Evolutionary conservation across 441 rosid genomes (phyloP), one percentile per base, ranked within the genome.

Genomic region (Isatis lusitanica): DNA sequence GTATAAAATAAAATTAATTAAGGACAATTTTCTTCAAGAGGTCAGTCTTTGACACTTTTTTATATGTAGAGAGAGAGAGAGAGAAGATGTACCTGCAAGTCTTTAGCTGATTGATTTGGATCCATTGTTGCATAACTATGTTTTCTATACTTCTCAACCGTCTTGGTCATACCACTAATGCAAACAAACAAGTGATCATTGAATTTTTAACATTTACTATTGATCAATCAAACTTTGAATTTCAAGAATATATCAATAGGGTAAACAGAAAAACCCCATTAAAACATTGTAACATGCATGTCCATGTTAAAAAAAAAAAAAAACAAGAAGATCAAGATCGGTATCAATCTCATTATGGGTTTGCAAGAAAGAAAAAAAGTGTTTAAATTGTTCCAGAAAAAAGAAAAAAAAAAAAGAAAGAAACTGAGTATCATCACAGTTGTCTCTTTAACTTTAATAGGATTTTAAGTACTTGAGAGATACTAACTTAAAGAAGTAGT

Each of bases 91-190:
- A 85, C 97, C 88, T 87, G 87, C 28, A 68, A 80, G 33, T 90
- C 90, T 10, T 76, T 71, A 58, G 75, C 82, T 59, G 88, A 70
- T 70, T 72, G 80, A 71, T 70, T 81, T 61, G 81, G 73, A 31
- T 85, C 92, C 79, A 79, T 55, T 18, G 81, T 71, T 46, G 82
- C 86, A 75, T 87, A 86, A 63, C 83, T 84, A 79, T 73, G 78
- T 43, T 79, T 86, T 33, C 83, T 88, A 80, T 89, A 93, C 80
- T 71, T 93, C 76, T 90, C 92, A 70, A 93, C 72, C 21, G 84
- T 85, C 74, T 77, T 79, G n/a, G 77, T 36, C 86, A 87, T 86
- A 77, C 97, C 92, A 80, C 68, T 68, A 66, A 48, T 55, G 30
- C 67, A 73, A 10, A 38, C 6, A 74, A 55, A 65, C 43, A 68